A percentile compares a stretch with the other conserved stretches of the same genome.
Conservation (phyloP, 345 rosid genomes). For the Nephelium lappaceum region DNA sequence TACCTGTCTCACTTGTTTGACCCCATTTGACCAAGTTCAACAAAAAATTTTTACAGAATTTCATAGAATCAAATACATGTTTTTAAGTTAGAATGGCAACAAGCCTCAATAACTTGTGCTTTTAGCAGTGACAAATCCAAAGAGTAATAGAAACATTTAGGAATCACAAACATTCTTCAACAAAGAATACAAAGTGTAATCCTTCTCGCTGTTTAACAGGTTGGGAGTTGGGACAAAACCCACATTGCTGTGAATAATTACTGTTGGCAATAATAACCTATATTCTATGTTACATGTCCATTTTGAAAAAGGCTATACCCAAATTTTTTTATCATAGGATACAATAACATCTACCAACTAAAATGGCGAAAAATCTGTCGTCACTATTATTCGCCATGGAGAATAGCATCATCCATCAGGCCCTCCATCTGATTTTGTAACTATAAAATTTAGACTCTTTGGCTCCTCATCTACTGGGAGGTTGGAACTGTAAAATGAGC, state of each 20-base stretch:
- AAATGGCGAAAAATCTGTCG: neutral
- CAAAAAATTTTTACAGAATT: too few relatives aligned
- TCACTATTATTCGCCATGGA: neutral
- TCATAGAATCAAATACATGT: neutral
- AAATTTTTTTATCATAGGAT: neutral
- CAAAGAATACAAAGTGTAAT: constrained; percentile 2
- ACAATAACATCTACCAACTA: constrained; percentile 9
- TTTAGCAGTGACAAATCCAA: neutral
- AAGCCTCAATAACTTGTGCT: neutral
- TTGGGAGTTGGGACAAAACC: neutral
- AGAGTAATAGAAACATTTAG: neutral
- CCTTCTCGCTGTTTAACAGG: neutral
- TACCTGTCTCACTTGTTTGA: too few relatives aligned
- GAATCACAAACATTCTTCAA: constrained; percentile 1
- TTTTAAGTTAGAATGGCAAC: neutral
- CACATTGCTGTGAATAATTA: constrained; percentile 5
- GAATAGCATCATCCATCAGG: neutral
- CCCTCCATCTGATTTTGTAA: neutral
- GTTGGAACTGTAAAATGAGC: neutral
- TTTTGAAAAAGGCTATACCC: neutral
- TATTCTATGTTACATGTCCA: constrained; percentile 12
- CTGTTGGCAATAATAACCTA: constrained; percentile 6
- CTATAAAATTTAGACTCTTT: neutral
- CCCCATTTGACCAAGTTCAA: too few relatives aligned
- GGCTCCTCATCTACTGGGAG: constrained; percentile 11